phyloP scores from a whole-genome alignment of 2,329 filamentous ascomycete genomes.

The Aspergillus puulaauensis region DNA sequence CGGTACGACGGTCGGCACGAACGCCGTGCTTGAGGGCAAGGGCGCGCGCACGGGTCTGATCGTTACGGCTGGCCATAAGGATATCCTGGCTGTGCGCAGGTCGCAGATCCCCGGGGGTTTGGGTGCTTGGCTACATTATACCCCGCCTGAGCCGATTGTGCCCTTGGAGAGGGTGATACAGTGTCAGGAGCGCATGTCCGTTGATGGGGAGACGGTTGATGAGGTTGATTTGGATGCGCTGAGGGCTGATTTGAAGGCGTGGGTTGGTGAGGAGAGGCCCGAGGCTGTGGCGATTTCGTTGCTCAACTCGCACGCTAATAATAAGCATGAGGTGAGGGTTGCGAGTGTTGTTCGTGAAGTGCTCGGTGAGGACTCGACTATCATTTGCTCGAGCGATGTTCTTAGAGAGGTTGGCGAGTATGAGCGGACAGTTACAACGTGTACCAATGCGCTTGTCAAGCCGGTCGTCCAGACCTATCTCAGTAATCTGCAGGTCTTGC shows the following conservation, averaged over 20 bases:
- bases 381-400: conserved; percentile 49
- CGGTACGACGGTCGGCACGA: conserved; percentile 51
- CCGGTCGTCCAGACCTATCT: conserved; percentile 50
- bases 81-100: conserved; percentile 47
- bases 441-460: conserved; percentile 50
- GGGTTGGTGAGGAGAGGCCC: conserved; percentile 38
- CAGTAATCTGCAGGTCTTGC: conserved; percentile 39
- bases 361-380: conserved; percentile 43
- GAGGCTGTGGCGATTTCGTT: conserved; percentile 50
- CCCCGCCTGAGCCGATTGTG: conserved; percentile 49
- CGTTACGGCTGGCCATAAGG: conserved; percentile 51
- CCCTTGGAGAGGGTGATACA: conserved; percentile 50
- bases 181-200: conserved; percentile 46
- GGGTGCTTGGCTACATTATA: conserved; percentile 51
- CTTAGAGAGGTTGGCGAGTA: conserved; percentile 51
- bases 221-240: conserved; percentile 43
- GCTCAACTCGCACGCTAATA: conserved; percentile 50
- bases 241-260: conserved; percentile 30
- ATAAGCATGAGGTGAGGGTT: conserved; percentile 43
- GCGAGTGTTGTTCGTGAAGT: conserved; percentile 42
- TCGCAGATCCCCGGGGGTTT: conserved; percentile 54
- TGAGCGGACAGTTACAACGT: conserved; percentile 50
- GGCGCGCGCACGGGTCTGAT: conserved; percentile 49
- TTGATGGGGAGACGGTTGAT: conserved; percentile 42
- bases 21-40: conserved; percentile 52